phyloP scores from a whole-genome alignment of 2,329 filamentous ascomycete genomes.

The Magnaporthiopsis poae region DNA sequence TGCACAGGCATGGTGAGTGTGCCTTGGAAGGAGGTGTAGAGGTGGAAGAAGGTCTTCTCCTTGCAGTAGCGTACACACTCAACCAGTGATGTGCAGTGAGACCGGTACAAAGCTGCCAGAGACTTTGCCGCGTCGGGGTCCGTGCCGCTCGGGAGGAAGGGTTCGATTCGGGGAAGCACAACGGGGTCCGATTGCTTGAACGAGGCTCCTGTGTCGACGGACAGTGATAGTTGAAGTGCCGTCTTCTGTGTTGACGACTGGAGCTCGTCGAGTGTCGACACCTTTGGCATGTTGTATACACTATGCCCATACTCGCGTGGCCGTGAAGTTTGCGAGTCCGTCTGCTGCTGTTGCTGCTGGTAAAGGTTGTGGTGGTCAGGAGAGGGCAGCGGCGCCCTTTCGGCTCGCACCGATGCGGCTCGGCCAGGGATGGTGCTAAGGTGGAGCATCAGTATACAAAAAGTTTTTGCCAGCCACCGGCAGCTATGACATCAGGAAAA shows the following conservation, averaged over 20 bases:
- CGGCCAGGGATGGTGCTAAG: slow-evolving; percentile 2
- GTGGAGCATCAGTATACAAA: slow-evolving; percentile 18
- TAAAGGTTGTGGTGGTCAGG: slow-evolving; percentile 20
- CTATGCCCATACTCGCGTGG: slow-evolving; percentile 33
- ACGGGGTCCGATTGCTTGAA: slow-evolving; percentile 60
- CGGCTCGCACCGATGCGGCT: slow-evolving; percentile 15
- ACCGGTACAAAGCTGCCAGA: slow-evolving; percentile 77
- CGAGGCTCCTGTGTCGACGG: slow-evolving; percentile 43
- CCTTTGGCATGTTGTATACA: slow-evolving; percentile 50
- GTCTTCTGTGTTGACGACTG: slow-evolving; percentile 50
- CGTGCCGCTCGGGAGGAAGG: slow-evolving; percentile 69
- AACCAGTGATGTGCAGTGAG: slow-evolving; percentile 88
- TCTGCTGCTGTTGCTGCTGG: slow-evolving; percentile 23
- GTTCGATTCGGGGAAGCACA: slow-evolving; percentile 73
- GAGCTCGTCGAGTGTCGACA: slow-evolving; percentile 48
- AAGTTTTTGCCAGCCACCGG: not conserved
- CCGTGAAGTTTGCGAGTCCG: slow-evolving; percentile 17
- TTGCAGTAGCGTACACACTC: slow-evolving; percentile 94
- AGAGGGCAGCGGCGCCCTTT: slow-evolving; percentile 28
- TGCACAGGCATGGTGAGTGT: slow-evolving; percentile 94
- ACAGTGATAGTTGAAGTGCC: slow-evolving; percentile 49
- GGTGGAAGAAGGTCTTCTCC: slow-evolving; percentile 89
- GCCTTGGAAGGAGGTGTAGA: slow-evolving; percentile 90
- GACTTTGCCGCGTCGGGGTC: slow-evolving; percentile 81
- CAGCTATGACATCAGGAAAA: not conserved